Conservation (phyloP, 208 protist species). For the Trypanosomatidae sp. region DNA sequence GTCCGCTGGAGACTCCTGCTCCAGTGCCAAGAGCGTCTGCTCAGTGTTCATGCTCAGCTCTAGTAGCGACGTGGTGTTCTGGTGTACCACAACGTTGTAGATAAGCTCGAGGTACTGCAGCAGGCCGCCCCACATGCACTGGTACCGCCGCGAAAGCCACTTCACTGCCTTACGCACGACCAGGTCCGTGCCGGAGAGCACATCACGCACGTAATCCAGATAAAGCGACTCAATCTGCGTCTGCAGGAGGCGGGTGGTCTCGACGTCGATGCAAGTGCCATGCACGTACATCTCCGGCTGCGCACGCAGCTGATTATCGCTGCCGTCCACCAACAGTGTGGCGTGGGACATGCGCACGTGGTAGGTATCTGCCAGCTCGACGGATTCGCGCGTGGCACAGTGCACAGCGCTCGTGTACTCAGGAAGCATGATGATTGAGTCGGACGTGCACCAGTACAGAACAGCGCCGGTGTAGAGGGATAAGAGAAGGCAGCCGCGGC, state of each 20-base stretch:
- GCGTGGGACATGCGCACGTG: conserved; percentile 29
- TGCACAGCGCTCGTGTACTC: conserved; percentile 61
- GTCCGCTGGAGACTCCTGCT: conserved; percentile 11
- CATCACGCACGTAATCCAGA: conserved; percentile 39
- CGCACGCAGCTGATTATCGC: conserved; percentile 9
- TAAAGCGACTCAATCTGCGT: conserved; percentile 44
- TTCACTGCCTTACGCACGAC: conserved; percentile 35
- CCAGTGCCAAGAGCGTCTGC: conserved; percentile 13
- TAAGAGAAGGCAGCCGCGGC: conserved; percentile 69
- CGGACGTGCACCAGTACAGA: conserved; percentile 67
- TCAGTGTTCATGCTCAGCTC: background rate
- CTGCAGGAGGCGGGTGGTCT: conserved; percentile 31
- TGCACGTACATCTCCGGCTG: conserved; percentile 44
- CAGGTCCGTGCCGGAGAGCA: conserved; percentile 38
- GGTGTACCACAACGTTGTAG: conserved; percentile 29
- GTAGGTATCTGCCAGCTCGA: conserved; percentile 35
- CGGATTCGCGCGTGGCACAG: conserved; percentile 56
- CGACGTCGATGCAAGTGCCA: conserved; percentile 68
- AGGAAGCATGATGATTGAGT: conserved; percentile 43
- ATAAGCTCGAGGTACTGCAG: conserved; percentile 56
- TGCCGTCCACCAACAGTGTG: conserved; percentile 25
- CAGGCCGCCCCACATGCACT: conserved; percentile 66
- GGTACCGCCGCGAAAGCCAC: conserved; percentile 70
- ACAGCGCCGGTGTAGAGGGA: conserved; percentile 81
- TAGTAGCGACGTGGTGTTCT: background rate